Evolutionary conservation across 129 eudicot genomes (phyloP), one percentile per base, ranked within the genome.

Genomic region (Lonicera japonica): DNA sequence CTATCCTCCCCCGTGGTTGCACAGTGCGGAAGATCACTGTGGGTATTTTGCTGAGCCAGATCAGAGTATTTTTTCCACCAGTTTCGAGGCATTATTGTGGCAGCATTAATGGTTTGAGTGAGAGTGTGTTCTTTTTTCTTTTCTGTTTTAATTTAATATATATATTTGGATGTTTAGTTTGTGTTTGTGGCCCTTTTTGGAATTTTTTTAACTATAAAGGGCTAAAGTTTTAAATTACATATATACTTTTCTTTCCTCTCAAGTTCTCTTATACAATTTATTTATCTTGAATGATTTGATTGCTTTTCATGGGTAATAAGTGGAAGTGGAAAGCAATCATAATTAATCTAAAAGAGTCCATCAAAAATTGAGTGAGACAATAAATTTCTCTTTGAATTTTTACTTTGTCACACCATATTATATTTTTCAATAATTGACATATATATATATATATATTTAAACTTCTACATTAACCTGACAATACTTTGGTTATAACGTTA

Each of bases 21-120:
- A 66, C 18, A 46, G 67, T 17, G 21, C 40, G 21, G 73, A 67
- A 51, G 77, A 75, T 67, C 66, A 56, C 41, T 63, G 59, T 41
- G 58, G 77, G 1, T 59, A 16, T 60, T 60, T 69, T 18, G 53
- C 66, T 16, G 25, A 36, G 77, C 65, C 74, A 21, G 70, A n/a
- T n/a, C n/a, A 72, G 61, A 67, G 60, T 68, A 59, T 58, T 43
- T 52, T 64, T 54, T 65, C 74, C 16, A 68, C 61, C 47, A 61
- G 79, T 71, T 78, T 78, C 36, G 88, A 79, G 48, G 63, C 75
- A n/a, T 59, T 73, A 34, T 79, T 82, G 59, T 82, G 94, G 88
- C 77, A 70, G 69, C 78, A 81, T 78, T 75, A 60, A 73, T 78
- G 12, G 54, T 39, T n/a, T n/a, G n/a, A n/a, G 62, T 66, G 54